These are phyloP conservation scores for Pholiota conissans DNA, from an alignment of 768 basidiomycete species.

Conservation along the genomic window DNA sequence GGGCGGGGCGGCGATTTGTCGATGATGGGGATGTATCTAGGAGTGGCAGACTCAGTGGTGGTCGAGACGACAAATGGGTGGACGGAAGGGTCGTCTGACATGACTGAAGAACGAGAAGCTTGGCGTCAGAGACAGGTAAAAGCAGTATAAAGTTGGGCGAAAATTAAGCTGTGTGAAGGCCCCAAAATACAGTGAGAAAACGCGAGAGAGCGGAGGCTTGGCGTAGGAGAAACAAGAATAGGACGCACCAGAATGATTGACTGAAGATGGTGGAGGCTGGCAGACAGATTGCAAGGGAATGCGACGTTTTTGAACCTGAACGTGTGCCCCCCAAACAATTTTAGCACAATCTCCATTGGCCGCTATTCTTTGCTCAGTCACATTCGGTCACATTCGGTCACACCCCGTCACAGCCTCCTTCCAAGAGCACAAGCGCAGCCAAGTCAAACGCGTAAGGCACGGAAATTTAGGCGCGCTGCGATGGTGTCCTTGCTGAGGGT, in stretches of 20 bases:
- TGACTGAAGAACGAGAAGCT: not conserved
- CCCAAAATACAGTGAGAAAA: conserved; percentile 18
- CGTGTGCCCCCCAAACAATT: conserved; percentile 15
- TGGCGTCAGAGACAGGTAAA: not conserved
- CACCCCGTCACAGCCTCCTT: not conserved
- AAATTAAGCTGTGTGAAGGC: not conserved
- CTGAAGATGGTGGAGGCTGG: conserved; percentile 1
- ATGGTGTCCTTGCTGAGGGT: not conserved
- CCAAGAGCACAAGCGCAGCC: conserved; percentile 5
- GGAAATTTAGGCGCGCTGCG: not conserved
- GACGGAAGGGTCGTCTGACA: conserved; percentile 1
- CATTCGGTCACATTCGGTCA: conserved; percentile 15
- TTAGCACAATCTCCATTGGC: conserved; percentile 23
- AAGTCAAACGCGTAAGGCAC: conserved; percentile 10
- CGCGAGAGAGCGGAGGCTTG: conserved; percentile 17
- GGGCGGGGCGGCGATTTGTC: conserved; percentile 24
- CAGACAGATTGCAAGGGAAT: conserved; percentile 1
- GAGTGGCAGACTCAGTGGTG: not conserved
- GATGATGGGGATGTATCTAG: conserved; percentile 9
- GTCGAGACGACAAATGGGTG: not conserved
- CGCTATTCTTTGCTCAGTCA: conserved; percentile 26
- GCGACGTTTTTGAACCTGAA: not conserved
- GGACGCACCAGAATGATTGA: conserved; percentile 7
- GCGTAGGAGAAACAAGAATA: conserved; percentile 8
- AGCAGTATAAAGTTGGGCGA: conserved; percentile 1